phyloP scores from a whole-genome alignment of 805 yeast species.

The Candida corydali region DNA sequence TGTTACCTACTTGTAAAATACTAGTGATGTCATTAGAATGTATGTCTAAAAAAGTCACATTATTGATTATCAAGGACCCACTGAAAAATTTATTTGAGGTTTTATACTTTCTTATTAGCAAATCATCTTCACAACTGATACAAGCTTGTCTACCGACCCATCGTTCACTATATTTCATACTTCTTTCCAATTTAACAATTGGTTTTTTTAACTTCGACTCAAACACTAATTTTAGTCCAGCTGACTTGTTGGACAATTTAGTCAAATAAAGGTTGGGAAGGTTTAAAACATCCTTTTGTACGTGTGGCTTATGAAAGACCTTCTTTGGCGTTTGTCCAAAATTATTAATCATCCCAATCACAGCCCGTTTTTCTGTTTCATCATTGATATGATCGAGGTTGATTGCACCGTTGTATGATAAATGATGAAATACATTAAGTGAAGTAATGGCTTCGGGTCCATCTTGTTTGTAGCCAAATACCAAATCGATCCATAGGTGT shows the following conservation, averaged over 20 bases:
- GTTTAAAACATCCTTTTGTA: constrained; percentile 38
- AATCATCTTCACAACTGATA: constrained; percentile 32
- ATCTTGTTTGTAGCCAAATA: constrained; percentile 77
- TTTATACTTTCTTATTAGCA: constrained; percentile 30
- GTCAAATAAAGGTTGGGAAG: constrained; percentile 34
- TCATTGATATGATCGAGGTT: constrained; percentile 71
- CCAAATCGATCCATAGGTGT: constrained; percentile 80
- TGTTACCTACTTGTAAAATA: constrained; percentile 39
- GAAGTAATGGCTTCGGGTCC: constrained; percentile 66
- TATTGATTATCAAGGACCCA: constrained; percentile 39
- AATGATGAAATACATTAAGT: constrained; percentile 75
- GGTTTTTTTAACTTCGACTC: constrained; percentile 41
- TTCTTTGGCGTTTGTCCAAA: constrained; percentile 89
- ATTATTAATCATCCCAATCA: constrained; percentile 82
- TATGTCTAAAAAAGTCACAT: constrained; percentile 38
- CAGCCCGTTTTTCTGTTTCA: constrained; percentile 68
- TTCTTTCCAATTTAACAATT: constrained; percentile 43
- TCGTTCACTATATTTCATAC: constrained; percentile 30
- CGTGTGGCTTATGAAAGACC: constrained; percentile 67
- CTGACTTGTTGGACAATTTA: constrained; percentile 20
- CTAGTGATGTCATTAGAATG: constrained; percentile 36
- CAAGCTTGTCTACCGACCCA: constrained; percentile 53
- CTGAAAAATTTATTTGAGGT: constrained; percentile 21
- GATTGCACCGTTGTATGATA: constrained; percentile 82
- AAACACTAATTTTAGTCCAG: constrained; percentile 34